Evolutionary conservation across 305 asterid genomes (phyloP).

Genomic region (Solanum aculeatissimum): DNA sequence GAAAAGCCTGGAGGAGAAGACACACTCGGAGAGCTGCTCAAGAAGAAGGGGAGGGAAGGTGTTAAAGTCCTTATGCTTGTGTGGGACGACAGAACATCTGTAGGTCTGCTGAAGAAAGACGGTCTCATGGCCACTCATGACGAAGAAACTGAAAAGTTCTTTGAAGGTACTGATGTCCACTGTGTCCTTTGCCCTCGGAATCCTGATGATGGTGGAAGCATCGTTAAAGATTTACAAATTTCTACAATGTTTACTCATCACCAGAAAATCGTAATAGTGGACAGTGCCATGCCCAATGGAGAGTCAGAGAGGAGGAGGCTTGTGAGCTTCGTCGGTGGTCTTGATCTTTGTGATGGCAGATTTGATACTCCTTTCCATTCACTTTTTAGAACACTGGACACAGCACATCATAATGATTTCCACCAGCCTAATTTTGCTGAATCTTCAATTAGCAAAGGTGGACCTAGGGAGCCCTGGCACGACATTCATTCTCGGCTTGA

Average conservation of each 20-base stretch:
- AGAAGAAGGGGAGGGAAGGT: conserved; percentile 80
- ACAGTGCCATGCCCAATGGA: conserved; percentile 55
- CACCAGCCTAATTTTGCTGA: conserved; percentile 82
- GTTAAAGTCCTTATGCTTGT: conserved; percentile 84
- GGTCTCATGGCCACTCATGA: conserved; percentile 96
- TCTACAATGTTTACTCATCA: conserved; percentile 92
- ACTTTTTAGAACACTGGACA: conserved; percentile 77
- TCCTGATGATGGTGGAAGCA: conserved; percentile 87
- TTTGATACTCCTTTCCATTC: conserved; percentile 85
- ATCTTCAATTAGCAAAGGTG: conserved; percentile 66
- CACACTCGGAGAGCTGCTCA: conserved; percentile 71
- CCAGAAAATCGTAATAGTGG: conserved; percentile 80
- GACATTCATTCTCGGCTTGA: conserved; percentile 80
- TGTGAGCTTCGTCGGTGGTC: conserved; percentile 80
- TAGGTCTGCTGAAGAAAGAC: conserved; percentile 60
- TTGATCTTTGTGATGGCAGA: conserved; percentile 93
- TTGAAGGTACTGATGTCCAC: conserved; percentile 56
- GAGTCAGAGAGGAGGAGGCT: conserved; percentile 45
- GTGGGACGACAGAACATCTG: conserved; percentile 94
- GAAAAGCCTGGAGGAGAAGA: conserved; percentile 64
- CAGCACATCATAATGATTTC: conserved; percentile 84
- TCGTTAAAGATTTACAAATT: conserved; percentile 64
- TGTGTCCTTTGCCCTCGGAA: conserved; percentile 78
- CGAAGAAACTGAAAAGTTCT: conserved; percentile 56
- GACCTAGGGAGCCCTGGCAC: conserved; percentile 96